Evolutionary conservation across 805 yeast species (phyloP).

Genomic region (Torulaspora franciscae): DNA sequence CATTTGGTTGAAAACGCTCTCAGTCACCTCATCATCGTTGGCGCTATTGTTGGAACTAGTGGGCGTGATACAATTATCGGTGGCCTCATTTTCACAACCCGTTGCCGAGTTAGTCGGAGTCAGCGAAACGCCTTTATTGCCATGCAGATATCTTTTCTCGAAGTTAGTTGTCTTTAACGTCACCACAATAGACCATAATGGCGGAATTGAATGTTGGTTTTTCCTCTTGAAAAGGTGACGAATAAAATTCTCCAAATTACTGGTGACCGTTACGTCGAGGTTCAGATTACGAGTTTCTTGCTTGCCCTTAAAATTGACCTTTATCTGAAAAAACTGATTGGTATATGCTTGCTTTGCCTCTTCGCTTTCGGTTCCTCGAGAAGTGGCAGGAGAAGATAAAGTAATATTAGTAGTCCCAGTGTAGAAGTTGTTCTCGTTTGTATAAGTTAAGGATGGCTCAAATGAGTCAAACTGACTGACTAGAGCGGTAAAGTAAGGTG

Average conservation of each 20-base stretch:
- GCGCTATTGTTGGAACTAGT: conserved; percentile 11
- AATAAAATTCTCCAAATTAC: conserved; percentile 33
- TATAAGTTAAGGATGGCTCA: conserved; percentile 24
- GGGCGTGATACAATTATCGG: conserved; percentile 14
- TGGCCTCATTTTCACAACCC: conserved; percentile 10
- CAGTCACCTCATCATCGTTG: conserved; percentile 15
- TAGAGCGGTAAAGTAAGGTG: conserved; percentile 22
- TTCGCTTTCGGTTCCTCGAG: conserved; percentile 7
- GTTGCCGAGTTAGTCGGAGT: conserved; percentile 7
- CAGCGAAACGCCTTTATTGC: conserved; percentile 20
- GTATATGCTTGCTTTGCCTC: conserved; percentile 7
- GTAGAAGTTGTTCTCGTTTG: conserved; percentile 24
- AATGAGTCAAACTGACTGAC: conserved; percentile 23
- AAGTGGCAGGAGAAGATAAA: conserved; percentile 4
- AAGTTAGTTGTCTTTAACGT: conserved; percentile 47
- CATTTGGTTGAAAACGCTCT: conserved; percentile 31
- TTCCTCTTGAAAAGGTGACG: conserved; percentile 29
- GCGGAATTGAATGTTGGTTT: conserved; percentile 38
- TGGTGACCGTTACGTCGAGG: conserved; percentile 23
- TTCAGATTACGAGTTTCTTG: conserved; percentile 13
- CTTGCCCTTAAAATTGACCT: conserved; percentile 14
- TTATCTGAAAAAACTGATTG: conserved; percentile 24
- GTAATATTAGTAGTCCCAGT: conserved; percentile 25
- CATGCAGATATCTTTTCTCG: conserved; percentile 45
- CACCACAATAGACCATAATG: conserved; percentile 50